Base-by-base conservation (phyloP, 257 asterid species). In the Jacaranda copaia region DNA sequence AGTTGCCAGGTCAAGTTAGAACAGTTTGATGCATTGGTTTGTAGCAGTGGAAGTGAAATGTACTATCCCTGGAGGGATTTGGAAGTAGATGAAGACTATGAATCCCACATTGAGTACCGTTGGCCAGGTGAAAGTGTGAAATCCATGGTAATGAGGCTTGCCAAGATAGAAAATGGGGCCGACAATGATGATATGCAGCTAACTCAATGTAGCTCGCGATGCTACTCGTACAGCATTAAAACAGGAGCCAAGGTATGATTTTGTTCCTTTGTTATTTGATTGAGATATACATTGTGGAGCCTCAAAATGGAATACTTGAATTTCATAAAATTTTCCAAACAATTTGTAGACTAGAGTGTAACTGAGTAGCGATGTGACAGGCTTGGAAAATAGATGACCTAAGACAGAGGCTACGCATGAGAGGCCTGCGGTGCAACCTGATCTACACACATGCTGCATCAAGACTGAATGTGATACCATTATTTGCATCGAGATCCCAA, bases 1-100 rank as follows among this genome's bases (percentile, higher is more conserved):
- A 74, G 78, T 63, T 79, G 62, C 77, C 77, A 76, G 49, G 59
- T 81, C 74, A 87, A 76, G 43, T 35, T 87, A 55, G 86, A 87
- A 80, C 85, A 84, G 14, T 84, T 90, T 69, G 92, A 90, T 72
- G 92, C 96, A 48, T 51, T 90, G 79, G 82, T 84, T 71, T 90
- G 93, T 49, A 83, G 86, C 80, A 87, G 90, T 70, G 96, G 96
- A 39, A 85, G 96, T 51, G 92, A 90, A 83, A 80, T 90, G 67
- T 88, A 80, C 80, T 84, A 85, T 61, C 92, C 96, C 6, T 91
- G 94, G 92, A 83, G 82, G 82, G 92, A 89, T 79, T 79, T 82
- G 76, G 82, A 19, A 36, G 46, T 73, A 51, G 92, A 88, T 81
- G 89, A 87, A 73, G 91, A 88, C 80, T 88, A 90, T 3, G 84